Base-by-base conservation (phyloP, 176 grass and related monocot genomes). In the Oryza australiensis region DNA sequence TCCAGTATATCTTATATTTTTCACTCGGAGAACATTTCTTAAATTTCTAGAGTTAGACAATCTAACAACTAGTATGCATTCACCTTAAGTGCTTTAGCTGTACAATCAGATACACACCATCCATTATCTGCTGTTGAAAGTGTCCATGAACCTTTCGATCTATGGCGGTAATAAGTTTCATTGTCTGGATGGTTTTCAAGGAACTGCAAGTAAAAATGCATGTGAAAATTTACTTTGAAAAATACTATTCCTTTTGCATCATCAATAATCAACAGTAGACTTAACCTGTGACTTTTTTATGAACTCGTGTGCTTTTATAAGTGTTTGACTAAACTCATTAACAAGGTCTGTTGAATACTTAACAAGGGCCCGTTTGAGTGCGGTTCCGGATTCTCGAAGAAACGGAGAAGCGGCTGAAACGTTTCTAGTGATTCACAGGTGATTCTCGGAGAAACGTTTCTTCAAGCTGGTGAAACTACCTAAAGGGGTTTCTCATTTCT, bases 71-170 rank as follows among this genome's bases (percentile, higher is more conserved):
- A 80, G 63, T 1, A 27, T 82, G 0, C 20, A 14, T 8, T 82
- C 1, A 92, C 90, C 87, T 87, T 72, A 26, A 89, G 45, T 78
- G 79, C 90, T 80, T 89, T 80, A 11, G 80, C 80, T 14, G 80
- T 92, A 74, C 80, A 87, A 73, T 89, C 87, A 51, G 84, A 84
- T 53, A 87, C 73, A 4, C 72, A 75, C 76, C 87, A 92, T 16
- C 87, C 90, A 11, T 89, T 79, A 73, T 92, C 90, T 45, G 72
- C 37, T 24, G 87, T 92, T 26, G 90, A 92, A 64, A 87, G 85
- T 63, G 90, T 82, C 87, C 90, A 92, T 53, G 87, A 82, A 67
- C 90, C 90, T 92, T 89, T 88, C 0, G 90, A 83, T 53, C 66
- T 75, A 33, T 92, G 86, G 12, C 86, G 86, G 11, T 88, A 92